Conservation (phyloP, 176 grass and related monocot species). For the Dactylis glomerata region DNA sequence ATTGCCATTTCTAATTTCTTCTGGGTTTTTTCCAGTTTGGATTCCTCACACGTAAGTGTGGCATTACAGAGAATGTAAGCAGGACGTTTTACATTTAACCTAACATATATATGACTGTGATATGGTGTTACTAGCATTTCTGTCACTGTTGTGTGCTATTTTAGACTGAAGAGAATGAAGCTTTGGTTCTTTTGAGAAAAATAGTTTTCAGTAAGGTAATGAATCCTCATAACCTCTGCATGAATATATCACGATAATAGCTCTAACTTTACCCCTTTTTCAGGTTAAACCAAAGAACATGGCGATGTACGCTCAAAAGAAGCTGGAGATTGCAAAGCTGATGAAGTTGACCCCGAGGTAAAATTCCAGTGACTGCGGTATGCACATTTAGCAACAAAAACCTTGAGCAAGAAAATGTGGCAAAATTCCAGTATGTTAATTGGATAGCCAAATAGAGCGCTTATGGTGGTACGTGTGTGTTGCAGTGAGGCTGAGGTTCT, state of each 20-base stretch:
- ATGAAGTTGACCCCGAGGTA: neutral
- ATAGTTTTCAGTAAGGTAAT: neutral
- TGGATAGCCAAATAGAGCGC: neutral
- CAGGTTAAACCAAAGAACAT: neutral
- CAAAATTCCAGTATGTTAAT: neutral
- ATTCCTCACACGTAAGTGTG: neutral
- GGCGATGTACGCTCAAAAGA: neutral
- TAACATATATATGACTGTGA: neutral
- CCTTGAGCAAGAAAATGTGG: neutral
- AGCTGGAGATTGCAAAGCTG: neutral
- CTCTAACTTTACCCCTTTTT: neutral
- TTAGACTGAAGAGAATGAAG: neutral
- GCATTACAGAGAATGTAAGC: neutral
- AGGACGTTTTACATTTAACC: neutral
- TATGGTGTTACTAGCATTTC: neutral
- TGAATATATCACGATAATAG: neutral
- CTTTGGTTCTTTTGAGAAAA: neutral
- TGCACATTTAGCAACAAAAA: no score
- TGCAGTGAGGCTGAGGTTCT: neutral
- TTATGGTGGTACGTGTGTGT: neutral
- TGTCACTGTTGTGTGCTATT: neutral
- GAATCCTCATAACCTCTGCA: neutral
- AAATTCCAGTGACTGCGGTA: neutral
- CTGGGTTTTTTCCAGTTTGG: neutral
- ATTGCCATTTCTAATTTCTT: neutral